Evolutionary conservation across 116 monocot species (phyloP), one percentile per base, ranked within the genome.

Genomic region (Zostera marina): DNA sequence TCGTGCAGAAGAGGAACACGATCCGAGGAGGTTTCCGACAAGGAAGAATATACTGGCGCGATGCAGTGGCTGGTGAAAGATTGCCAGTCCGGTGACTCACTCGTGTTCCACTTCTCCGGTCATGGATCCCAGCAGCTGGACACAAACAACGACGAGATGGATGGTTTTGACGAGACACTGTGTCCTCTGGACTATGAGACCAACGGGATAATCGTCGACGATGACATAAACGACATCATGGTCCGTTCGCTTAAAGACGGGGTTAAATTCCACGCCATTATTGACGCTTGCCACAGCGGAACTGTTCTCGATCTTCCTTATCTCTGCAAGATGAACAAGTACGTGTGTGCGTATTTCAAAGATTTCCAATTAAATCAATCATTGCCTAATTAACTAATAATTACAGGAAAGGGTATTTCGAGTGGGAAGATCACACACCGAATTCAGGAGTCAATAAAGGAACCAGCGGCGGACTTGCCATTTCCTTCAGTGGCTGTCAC

Each of bases 61-160:
- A 79, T 93, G 79, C 70, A 62, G 60, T 88, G 84, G 93, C 71
- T 93, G 61, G 77, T 88, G n/a, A 41, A 53, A 1, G 79, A 70
- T 24, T 70, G 74, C 77, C 41, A 23, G 22, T 2, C 66, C 0
- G 88, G 88, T 7, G 79, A 93, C 74, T 93, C 93, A 5, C 84
- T 88, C 11, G 63, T 93, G 49, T 93, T 93, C 74, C 88, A 93
- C 69, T 93, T 77, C 84, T 93, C 93, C 11, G 93, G 93, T 13
- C 93, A 93, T 54, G 93, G 84, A 2, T 72, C 74, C 12, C 93
- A 93, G 73, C 74, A 70, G 66, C 52, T 72, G 22, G 92, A 83
- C 52, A 44, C 9, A 22, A 54, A 40, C 12, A 62, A 65, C 40
- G 84, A 88, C 4, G 93, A 93, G 68, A 11, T 45, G 6, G 93